Evolutionary conservation across 2,329 filamentous ascomycete species (phyloP), one percentile per base, ranked within the genome.

Genomic region (Botrytis tulipae): DNA sequence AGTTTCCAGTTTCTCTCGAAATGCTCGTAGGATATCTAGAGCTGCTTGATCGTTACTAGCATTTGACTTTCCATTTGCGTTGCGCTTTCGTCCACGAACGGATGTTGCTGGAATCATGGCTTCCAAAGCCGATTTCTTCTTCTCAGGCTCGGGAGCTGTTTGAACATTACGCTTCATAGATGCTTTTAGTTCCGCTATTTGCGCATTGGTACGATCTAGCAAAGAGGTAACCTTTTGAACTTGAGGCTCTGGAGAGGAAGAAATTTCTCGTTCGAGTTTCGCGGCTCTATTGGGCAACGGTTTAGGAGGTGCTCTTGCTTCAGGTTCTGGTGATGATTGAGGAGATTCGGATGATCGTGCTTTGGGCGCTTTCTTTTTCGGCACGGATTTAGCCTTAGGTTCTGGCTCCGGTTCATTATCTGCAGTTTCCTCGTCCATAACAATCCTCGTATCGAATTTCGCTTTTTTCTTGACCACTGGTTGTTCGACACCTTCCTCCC

Each of bases 171-270:
- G 87, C 80, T 90, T 92, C 91, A 96, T 93, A 0, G 92, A 94
- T 14, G 92, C 92, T 81, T 95, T 95, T 6, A 96, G 84, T 1
- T 91, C 91, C 7, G 92, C 92, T 71, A 95, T 94, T 79, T 96
- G 91, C 54, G 93, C 92, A 77, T 95, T 95, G 4, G 92, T 93
- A 76, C 86, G 86, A 75, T 94, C 90, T 16, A 95, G 83, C 37
- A 83, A 81, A n/a, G 83, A 80, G 4, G 78, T 81, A 75, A 81
- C 80, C 65, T 82, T 82, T 61, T 81, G 73, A 78, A 83, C 76
- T 78, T 82, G 54, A 78, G 78, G 75, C 71, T 82, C 81, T 68
- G 80, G 79, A 3, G 84, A 84, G 4, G 84, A 81, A 6, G 80
- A 81, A 10, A 77, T 74, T 42, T 80, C 78, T 32, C 76, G 74